Percentiles rank a stretch among this genome's conserved stretches.
Conservation (phyloP, 805 yeast genomes). For the Suhomyces pyralidae region DNA sequence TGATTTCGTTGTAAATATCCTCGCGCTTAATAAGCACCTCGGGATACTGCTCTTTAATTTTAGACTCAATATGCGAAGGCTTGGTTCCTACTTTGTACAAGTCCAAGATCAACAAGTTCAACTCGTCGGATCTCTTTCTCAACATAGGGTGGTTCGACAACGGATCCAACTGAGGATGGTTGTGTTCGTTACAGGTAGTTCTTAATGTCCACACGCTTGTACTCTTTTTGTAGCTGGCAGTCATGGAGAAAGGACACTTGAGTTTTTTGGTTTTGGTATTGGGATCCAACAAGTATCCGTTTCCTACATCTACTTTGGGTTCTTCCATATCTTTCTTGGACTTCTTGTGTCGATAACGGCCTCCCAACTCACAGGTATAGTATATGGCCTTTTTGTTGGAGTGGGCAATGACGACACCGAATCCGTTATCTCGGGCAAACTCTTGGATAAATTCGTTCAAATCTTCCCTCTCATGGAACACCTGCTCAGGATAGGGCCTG, state of each 20-base stretch:
- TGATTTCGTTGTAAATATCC: constrained; percentile 55
- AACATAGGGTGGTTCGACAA: constrained; percentile 55
- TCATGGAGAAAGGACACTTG: constrained; percentile 58
- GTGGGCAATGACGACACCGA: constrained; percentile 59
- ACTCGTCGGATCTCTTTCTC: constrained; percentile 51
- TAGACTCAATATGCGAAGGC: constrained; percentile 52
- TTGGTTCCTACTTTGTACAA: constrained; percentile 54
- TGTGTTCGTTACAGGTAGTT: constrained; percentile 55
- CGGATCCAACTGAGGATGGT: constrained; percentile 57
- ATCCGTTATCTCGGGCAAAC: constrained; percentile 55
- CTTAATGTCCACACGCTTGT: constrained; percentile 50
- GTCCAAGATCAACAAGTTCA: constrained; percentile 49
- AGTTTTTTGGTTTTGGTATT: constrained; percentile 49
- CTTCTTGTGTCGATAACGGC: constrained; percentile 52
- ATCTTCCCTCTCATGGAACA: constrained; percentile 47
- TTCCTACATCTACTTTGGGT: constrained; percentile 26
- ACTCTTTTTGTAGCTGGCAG: constrained; percentile 51
- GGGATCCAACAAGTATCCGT: constrained; percentile 37
- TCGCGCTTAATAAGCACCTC: constrained; percentile 55
- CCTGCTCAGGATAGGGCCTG: constrained; percentile 52
- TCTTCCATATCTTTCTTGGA: constrained; percentile 19
- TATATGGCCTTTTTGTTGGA: constrained; percentile 57
- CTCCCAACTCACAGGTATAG: constrained; percentile 59
- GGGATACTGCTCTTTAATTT: constrained; percentile 49
- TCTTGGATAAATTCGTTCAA: constrained; percentile 53